Percentiles rank a stretch among this genome's conserved stretches.
These are phyloP conservation scores for Apiotrichum siamense DNA, from an alignment of 1,284 basidiomycete genomes.

Conservation along the genomic window DNA sequence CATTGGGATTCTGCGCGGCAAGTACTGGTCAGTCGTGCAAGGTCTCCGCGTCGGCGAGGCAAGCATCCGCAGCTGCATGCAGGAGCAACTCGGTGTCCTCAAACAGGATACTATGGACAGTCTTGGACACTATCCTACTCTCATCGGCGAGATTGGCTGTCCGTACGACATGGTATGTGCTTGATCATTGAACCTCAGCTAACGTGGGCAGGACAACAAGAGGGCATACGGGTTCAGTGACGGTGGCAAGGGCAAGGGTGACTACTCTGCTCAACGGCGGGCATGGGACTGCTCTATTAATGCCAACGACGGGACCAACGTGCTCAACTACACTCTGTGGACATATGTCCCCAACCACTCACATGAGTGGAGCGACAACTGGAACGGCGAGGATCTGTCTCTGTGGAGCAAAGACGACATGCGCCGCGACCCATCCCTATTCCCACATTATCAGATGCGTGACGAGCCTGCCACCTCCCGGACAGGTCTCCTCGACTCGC, in stretches of 20 bases:
- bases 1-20: slow-evolving; percentile 70
- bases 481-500: neutral
- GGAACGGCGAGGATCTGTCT: slow-evolving; percentile 91
- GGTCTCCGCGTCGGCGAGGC: slow-evolving; percentile 63
- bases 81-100: slow-evolving; percentile 76
- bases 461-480: neutral
- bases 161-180: slow-evolving; percentile 70
- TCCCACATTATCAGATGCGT: neutral
- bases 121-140: slow-evolving; percentile 70
- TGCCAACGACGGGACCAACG: slow-evolving; percentile 76
- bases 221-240: slow-evolving; percentile 77
- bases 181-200: neutral
- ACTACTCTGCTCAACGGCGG: slow-evolving; percentile 71
- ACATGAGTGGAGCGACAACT: slow-evolving; percentile 88
- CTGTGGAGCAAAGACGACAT: slow-evolving; percentile 76
- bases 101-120: slow-evolving; percentile 57
- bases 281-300: slow-evolving; percentile 90
- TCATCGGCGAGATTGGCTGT: slow-evolving; percentile 93
- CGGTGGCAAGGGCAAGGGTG: slow-evolving; percentile 65
- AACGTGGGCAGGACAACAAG: slow-evolving; percentile 58
- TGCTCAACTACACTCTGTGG: slow-evolving; percentile 82
- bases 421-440: neutral
- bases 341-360: slow-evolving; percentile 70
- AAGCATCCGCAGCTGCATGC: slow-evolving; percentile 74
- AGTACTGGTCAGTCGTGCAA: slow-evolving; percentile 60